phyloP scores from a whole-genome alignment of 805 yeast species.

The Cyberlindnera veronae region DNA sequence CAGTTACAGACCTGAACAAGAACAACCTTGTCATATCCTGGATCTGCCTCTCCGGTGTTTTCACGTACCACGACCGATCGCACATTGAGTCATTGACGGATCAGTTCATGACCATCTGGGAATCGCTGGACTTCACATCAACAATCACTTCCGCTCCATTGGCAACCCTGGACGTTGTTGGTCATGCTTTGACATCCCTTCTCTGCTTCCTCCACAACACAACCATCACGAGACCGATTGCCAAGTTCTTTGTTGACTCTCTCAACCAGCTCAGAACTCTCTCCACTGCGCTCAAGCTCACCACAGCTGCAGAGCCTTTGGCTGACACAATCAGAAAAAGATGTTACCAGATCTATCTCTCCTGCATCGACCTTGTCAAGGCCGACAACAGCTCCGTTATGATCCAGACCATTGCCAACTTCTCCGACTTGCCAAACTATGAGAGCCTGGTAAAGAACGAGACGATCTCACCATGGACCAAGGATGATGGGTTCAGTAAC shows the following conservation, averaged over 20 bases:
- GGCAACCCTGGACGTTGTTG: constrained; percentile 48
- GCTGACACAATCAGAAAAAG: constrained; percentile 38
- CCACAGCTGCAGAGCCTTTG: not conserved
- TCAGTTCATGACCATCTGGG: constrained; percentile 64
- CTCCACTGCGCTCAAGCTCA: constrained; percentile 10
- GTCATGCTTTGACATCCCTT: constrained; percentile 56
- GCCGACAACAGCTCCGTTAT: constrained; percentile 28
- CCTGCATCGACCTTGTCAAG: constrained; percentile 26
- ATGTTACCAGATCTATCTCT: constrained; percentile 42
- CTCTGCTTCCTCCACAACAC: constrained; percentile 43
- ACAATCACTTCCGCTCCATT: constrained; percentile 3
- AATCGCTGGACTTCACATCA: constrained; percentile 35
- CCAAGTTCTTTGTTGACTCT: constrained; percentile 43
- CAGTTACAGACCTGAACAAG: constrained; percentile 31
- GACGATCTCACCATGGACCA: constrained; percentile 17
- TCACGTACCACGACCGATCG: constrained; percentile 52
- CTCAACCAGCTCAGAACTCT: constrained; percentile 18
- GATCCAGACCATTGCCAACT: constrained; percentile 37
- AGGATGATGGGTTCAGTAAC: constrained; percentile 41
- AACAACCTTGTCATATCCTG: constrained; percentile 48
- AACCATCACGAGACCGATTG: constrained; percentile 42
- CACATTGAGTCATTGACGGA: constrained; percentile 53
- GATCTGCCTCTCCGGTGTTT: constrained; percentile 60
- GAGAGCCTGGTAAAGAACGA: constrained; percentile 15
- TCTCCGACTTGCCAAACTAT: constrained; percentile 37